A percentile compares a stretch with the other conserved stretches of the same genome.
phyloP scores from a whole-genome alignment of 805 yeast genomes.

The Yarrowia osloensis region DNA sequence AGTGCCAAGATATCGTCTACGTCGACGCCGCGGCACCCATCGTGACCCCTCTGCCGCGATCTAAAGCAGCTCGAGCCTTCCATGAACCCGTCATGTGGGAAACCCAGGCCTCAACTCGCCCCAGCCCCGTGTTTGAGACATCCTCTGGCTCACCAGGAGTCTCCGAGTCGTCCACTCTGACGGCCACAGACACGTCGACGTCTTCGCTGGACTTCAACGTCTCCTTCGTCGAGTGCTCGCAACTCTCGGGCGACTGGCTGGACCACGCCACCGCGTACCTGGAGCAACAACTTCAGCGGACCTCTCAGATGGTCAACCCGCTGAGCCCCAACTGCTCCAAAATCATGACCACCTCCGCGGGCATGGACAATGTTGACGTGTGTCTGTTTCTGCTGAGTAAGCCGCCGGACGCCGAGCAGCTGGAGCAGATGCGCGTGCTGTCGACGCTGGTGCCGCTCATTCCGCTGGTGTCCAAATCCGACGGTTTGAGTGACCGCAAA shows the following conservation, averaged over 20 bases:
- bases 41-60: conserved; percentile 1
- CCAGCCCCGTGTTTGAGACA: conserved; percentile 33
- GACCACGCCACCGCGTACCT: conserved; percentile 35
- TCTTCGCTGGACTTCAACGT: conserved; percentile 35
- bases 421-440: conserved; percentile 15
- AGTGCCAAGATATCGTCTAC: conserved; percentile 43
- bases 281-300: conserved; percentile 35
- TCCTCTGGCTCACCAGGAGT: neutral
- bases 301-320: conserved; percentile 35
- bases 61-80: neutral
- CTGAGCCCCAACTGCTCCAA: conserved; percentile 34
- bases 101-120: conserved; percentile 37
- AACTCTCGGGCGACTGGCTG: conserved; percentile 32
- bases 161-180: conserved; percentile 8
- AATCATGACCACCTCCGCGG: conserved; percentile 35
- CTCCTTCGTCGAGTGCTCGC: conserved; percentile 35
- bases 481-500: neutral
- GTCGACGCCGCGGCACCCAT: conserved; percentile 33
- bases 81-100: conserved; percentile 31
- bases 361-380: conserved; percentile 33
- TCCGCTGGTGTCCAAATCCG: conserved; percentile 7
- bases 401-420: neutral
- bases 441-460: conserved; percentile 6
- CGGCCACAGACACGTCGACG: neutral
- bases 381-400: conserved; percentile 36